A percentile compares a stretch with the other conserved stretches of the same genome.
Evolutionary conservation across 2,329 filamentous ascomycete species (phyloP).

Genomic region (Blastomyces parvus): DNA sequence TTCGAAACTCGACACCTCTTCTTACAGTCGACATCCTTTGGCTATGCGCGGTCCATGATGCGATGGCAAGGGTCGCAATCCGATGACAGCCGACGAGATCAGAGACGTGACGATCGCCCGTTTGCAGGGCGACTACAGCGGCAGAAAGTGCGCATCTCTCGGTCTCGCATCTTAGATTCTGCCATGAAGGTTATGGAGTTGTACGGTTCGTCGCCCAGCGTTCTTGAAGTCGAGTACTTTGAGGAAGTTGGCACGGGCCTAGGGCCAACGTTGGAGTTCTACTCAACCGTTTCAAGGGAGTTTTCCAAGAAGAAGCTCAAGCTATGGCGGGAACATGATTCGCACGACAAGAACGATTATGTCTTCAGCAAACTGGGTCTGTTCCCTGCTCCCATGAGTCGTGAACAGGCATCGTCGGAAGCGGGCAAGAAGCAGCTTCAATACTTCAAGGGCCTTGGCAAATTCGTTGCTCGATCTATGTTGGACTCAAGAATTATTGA

Average conservation of each 20-base stretch:
- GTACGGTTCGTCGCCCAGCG: constrained; percentile 91
- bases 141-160: constrained; percentile 95
- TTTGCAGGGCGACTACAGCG: constrained; percentile 86
- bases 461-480: constrained; percentile 97
- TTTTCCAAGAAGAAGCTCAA: constrained; percentile 96
- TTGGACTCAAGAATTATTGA: constrained; percentile 97
- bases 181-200: constrained; percentile 98
- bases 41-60: constrained; percentile 93
- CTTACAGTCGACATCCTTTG: constrained; percentile 94
- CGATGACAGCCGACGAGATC: constrained; percentile 70
- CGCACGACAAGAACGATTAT: constrained; percentile 60
- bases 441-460: constrained; percentile 86
- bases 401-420: constrained; percentile 61
- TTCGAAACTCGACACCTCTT: constrained; percentile 97
- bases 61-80: constrained; percentile 91
- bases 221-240: constrained; percentile 96
- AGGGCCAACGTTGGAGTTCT: constrained; percentile 93
- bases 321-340: constrained; percentile 90
- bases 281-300: constrained; percentile 92
- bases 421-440: constrained; percentile 81
- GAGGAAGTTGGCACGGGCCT: constrained; percentile 96
- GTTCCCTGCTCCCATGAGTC: constrained; percentile 84
- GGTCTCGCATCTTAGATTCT: constrained; percentile 89
- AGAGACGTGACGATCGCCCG: constrained; percentile 75
- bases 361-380: constrained; percentile 75